These are phyloP conservation scores for Beauveria sp. DNA, from an alignment of 2,329 filamentous ascomycete species.

Conservation along the genomic window DNA sequence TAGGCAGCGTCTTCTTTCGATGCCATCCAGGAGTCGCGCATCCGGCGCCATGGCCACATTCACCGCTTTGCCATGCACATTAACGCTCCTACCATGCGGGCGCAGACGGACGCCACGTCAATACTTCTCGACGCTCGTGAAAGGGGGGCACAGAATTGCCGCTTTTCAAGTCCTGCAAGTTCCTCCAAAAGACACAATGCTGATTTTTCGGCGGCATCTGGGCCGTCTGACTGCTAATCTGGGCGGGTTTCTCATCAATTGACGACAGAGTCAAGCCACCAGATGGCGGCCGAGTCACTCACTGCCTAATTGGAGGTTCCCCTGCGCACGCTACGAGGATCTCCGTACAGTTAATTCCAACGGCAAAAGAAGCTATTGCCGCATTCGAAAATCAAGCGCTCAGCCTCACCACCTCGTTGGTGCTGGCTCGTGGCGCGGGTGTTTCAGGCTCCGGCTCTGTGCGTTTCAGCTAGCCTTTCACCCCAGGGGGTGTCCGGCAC, in stretches of 20 bases:
- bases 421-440: conserved; percentile 3
- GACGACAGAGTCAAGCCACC: not conserved
- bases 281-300: not conserved
- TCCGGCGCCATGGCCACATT: not conserved
- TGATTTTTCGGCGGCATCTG: too few species aligned
- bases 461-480: not conserved
- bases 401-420: not conserved
- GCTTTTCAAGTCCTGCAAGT: not conserved
- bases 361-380: not conserved
- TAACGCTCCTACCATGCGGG: not conserved
- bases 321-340: not conserved
- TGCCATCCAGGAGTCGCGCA: not conserved
- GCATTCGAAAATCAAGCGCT: not conserved
- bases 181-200: not conserved
- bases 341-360: not conserved
- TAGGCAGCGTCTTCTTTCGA: not conserved
- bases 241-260: not conserved
- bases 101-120: not conserved
- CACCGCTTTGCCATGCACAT: not conserved
- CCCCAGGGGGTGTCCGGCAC: not conserved
- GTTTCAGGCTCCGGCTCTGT: conserved; percentile 8
- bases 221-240: too few species aligned
- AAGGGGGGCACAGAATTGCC: not conserved
- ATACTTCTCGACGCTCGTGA: not conserved
- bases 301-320: not conserved